Base-by-base conservation (phyloP, 306 rosid species). In the Pueraria montana region DNA sequence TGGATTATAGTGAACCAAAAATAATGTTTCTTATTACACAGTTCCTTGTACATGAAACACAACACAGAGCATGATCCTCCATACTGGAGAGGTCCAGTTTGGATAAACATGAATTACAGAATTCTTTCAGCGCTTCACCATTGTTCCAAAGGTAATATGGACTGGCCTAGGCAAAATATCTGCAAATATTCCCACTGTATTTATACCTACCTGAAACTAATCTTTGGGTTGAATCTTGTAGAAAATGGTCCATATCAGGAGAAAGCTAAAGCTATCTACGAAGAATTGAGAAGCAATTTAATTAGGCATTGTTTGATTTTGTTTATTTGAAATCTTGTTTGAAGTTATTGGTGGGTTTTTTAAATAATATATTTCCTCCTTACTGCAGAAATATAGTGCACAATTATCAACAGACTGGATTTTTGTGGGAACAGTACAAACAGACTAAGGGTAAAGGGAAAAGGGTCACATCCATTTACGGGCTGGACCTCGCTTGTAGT, bases 21-120 rank as follows among this genome's bases (percentile, higher is more conserved):
- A 14, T 62, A 58, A 42, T 40, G 53, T 82, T 65, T 14, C 64
- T 36, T 71, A 26, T 67, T 59, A 2, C 27, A 10, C 85, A 94
- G 97, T 87, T 90, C 98, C 49, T 8, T 94, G 84, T 92, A 96
- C 92, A 94, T 96, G 98, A 96, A 94, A 84, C 82, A 76, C 83
- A 96, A 96, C 86, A 91, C 99, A 34, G 96, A 96, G 89, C 97
- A 94, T 24, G 99, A 92, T 16, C 79, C 93, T n/a, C 99, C 98
- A 0, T 96, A 94, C 78, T 96, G 98, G 99, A 94, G 97, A 82
- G 98, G 99, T 78, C 84, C 96, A 18, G 79, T 96, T 85, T 96
- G 99, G 98, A 93, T 88, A 81, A 92, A 90, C 83, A 84, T 91
- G 89, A 88, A 89, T 82, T 95, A 89, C 89, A 86, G 90, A 89